Base-by-base conservation (phyloP, 1,284 basidiomycete genomes). In the Ustanciosporium gigantosporum region DNA sequence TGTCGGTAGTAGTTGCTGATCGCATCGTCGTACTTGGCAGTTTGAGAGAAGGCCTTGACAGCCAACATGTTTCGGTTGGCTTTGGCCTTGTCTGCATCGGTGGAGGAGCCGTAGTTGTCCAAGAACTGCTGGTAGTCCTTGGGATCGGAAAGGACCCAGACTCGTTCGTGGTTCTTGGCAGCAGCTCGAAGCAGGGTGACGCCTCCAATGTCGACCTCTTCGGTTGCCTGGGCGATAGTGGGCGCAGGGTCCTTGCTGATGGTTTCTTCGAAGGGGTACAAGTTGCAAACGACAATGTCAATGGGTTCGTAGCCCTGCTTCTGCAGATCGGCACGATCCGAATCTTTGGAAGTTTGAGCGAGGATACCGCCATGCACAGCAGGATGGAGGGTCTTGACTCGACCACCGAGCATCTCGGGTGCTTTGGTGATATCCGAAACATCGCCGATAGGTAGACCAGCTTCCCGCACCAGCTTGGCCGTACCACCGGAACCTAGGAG, bases 301-400 rank as follows among this genome's bases (percentile, higher is more conserved):
- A 77, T 74, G 42, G 75, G 74, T 22, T 59, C 68, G 53, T 70
- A 68, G 29, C 46, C 36, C 47, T 74, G 67, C 5, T 56, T 62
- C 31, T 68, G 52, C 34, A 77, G 58, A 46, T 77, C 75, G 34
- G 60, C 43, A 25, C 58, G 62, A 55, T 77, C 75, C 17, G 66
- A 69, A n/a, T 66, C 36, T 51, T 75, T 71, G 37, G 48, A 31
- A n/a, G 65, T 68, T 53, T 74, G 75, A 17, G 75, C 74, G 15
- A 76, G 65, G 40, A 76, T 76, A 36, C 93, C 95, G 76, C 95
- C 95, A 78, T 99, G 95, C 20, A 99, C 91, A 17, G 89, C 93
- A 41, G 95, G 95, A 77, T 99, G 95, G n/a, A 99, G 85, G 5
- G 95, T 99, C 83, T 99, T 98, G 64, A 98, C 95, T 60, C 95